Evolutionary conservation across 2,329 filamentous ascomycete genomes (phyloP).

Genomic region (Exophiala bonariae): DNA sequence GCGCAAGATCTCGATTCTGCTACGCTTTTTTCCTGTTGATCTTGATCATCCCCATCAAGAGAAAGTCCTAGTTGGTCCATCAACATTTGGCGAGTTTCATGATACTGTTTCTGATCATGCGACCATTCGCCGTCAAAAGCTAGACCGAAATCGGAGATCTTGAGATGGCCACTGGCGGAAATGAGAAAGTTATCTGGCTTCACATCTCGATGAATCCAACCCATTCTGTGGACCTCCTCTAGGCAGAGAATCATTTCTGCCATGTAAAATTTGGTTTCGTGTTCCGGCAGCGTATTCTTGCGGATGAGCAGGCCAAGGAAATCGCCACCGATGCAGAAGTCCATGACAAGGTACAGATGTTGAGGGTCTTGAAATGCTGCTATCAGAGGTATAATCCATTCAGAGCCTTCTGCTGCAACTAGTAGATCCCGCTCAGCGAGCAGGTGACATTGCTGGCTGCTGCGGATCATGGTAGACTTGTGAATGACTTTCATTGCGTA

Average conservation of each 20-base stretch:
- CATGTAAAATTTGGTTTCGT: conserved; percentile 79
- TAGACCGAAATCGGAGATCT: conserved; percentile 94
- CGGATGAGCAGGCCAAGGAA: conserved; percentile 85
- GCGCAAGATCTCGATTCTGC: conserved; percentile 37
- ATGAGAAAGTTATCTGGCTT: conserved; percentile 98
- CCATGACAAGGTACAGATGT: conserved; percentile 92
- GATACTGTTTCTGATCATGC: conserved; percentile 85
- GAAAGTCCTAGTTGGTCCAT: conserved; percentile 73
- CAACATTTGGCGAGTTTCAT: conserved; percentile 75
- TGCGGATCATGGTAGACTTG: conserved; percentile 89
- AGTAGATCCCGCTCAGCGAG: conserved; percentile 90
- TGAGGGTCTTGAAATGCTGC: conserved; percentile 84
- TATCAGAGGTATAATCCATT: conserved; percentile 85
- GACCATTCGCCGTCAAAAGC: conserved; percentile 95
- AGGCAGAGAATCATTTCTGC: conserved; percentile 96
- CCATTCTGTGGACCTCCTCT: conserved; percentile 83
- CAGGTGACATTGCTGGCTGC: conserved; percentile 88
- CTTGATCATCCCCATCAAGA: conserved; percentile 71
- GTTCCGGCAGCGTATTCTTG: conserved; percentile 78
- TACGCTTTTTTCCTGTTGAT: conserved; percentile 57
- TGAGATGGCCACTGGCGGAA: conserved; percentile 81
- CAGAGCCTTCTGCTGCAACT: conserved; percentile 81
- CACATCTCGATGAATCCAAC: conserved; percentile 92
- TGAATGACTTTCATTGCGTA: conserved; percentile 98
- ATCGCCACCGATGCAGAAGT: conserved; percentile 96